phyloP scores from a whole-genome alignment of 2,329 filamentous ascomycete species.

The Epichloe typhina region DNA sequence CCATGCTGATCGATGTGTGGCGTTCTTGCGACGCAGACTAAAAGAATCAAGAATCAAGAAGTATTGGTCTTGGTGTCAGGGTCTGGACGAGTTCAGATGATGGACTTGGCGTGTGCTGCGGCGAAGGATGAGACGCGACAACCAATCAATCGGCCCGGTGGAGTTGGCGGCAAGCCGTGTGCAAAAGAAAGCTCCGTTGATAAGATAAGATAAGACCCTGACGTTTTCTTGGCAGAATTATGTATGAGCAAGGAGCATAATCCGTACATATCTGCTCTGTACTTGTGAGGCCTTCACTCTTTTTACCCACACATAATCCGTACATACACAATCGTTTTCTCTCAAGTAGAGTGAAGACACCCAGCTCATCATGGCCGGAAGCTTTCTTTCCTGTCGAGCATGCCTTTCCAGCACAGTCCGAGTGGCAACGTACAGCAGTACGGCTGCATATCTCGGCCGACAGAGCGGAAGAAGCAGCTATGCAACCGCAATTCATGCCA shows the following conservation, averaged over 20 bases:
- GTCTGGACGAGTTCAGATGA: neutral
- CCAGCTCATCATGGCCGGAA: slow-evolving; percentile 13
- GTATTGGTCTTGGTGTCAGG: neutral
- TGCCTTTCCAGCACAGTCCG: slow-evolving; percentile 16
- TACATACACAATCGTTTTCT: too few relatives aligned
- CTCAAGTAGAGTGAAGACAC: neutral
- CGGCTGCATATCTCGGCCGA: slow-evolving; percentile 5
- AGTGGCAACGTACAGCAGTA: slow-evolving; percentile 4
- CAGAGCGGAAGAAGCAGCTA: slow-evolving; percentile 6
- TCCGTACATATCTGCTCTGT: neutral
- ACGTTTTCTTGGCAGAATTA: too few relatives aligned
- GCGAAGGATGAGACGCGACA: slow-evolving; percentile 1
- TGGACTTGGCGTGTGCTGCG: too few relatives aligned
- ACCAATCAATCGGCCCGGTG: neutral
- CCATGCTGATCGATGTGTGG: slow-evolving; percentile 19
- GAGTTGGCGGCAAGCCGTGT: slow-evolving; percentile 20
- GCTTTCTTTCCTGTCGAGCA: slow-evolving; percentile 14
- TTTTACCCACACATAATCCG: neutral
- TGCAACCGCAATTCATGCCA: slow-evolving; percentile 4
- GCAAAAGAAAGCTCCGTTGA: slow-evolving; percentile 36
- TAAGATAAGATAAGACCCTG: slow-evolving; percentile 7
- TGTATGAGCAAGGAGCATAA: too few relatives aligned
- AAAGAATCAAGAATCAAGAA: neutral
- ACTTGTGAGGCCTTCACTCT: neutral
- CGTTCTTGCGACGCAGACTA: neutral